Conservation (phyloP, 768 basidiomycete species). For the Symmetrospora coprosmae region DNA sequence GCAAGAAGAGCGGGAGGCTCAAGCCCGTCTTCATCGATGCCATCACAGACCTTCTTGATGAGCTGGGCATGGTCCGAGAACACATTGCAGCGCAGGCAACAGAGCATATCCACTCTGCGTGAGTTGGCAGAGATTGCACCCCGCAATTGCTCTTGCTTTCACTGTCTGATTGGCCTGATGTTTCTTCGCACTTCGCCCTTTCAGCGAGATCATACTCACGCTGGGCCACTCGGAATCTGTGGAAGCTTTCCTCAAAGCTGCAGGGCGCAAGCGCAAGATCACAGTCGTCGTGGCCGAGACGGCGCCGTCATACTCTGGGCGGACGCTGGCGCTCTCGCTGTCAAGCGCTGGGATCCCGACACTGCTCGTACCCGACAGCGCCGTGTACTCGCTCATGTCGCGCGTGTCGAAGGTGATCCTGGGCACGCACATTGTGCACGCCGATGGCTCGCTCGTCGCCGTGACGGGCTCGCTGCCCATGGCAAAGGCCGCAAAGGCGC, state of each 20-base stretch:
- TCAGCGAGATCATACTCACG: slow-evolving; percentile 83
- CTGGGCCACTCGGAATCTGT: slow-evolving; percentile 90
- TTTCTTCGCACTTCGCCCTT: neutral
- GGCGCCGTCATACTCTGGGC: slow-evolving; percentile 78
- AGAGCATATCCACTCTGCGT: slow-evolving; percentile 99
- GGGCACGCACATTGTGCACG: slow-evolving; percentile 86
- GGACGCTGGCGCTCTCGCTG: slow-evolving; percentile 65
- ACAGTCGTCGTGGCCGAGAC: slow-evolving; percentile 94
- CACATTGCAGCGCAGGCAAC: slow-evolving; percentile 84
- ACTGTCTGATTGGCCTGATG: neutral
- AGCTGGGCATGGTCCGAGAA: slow-evolving; percentile 88
- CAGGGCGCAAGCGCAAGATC: slow-evolving; percentile 75
- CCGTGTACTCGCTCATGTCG: slow-evolving; percentile 89
- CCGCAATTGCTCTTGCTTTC: neutral
- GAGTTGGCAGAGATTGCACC: no score
- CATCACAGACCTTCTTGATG: slow-evolving; percentile 88
- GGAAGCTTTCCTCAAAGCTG: slow-evolving; percentile 80
- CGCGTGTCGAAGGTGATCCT: slow-evolving; percentile 92
- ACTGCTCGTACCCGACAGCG: slow-evolving; percentile 92
- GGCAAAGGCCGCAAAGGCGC: slow-evolving; percentile 58
- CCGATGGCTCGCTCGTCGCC: slow-evolving; percentile 91
- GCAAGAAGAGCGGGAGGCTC: slow-evolving; percentile 38
- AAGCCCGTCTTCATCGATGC: slow-evolving; percentile 95
- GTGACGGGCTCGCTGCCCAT: slow-evolving; percentile 55
- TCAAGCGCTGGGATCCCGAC: slow-evolving; percentile 74